Conservation (phyloP, 352 stramenopile species). For the Phytophthora niederhauseri region DNA sequence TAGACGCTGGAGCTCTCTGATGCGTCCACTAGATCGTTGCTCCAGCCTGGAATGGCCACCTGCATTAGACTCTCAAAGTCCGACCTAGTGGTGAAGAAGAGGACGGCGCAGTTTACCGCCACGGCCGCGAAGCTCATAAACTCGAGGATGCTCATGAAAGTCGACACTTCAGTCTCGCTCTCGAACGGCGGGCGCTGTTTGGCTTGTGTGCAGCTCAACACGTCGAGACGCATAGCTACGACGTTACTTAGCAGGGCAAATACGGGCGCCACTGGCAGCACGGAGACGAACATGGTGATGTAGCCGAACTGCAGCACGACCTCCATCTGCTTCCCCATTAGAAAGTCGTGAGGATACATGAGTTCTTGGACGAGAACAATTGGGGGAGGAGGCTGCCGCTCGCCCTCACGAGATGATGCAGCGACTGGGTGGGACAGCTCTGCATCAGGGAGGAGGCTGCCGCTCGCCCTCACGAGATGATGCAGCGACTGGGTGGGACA, state of each 20-base stretch:
- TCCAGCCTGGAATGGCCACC: constrained; percentile 25
- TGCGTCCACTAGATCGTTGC: neutral
- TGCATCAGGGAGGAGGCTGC: constrained; percentile 41
- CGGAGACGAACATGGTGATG: constrained; percentile 94
- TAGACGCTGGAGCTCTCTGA: constrained; percentile 29
- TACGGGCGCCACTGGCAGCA: constrained; percentile 89
- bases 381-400: constrained; percentile 35
- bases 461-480: constrained; percentile 5
- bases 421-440: constrained; percentile 13
- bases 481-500: constrained; percentile 9
- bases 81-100: constrained; percentile 71
- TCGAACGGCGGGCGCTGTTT: constrained; percentile 77
- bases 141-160: constrained; percentile 92
- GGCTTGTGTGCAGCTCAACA: constrained; percentile 77
- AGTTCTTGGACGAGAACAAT: constrained; percentile 71
- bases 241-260: constrained; percentile 90
- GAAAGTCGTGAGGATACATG: constrained; percentile 70
- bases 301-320: constrained; percentile 93
- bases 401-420: constrained; percentile 2
- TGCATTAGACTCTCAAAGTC: constrained; percentile 68
- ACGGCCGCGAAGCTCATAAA: constrained; percentile 91
- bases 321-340: constrained; percentile 85
- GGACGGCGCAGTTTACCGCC: constrained; percentile 73
- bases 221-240: constrained; percentile 88
- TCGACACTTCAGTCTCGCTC: constrained; percentile 87